A percentile compares a stretch with the other conserved stretches of the same genome.
These are phyloP conservation scores for Boletus rex-veris DNA, from an alignment of 768 basidiomycete species.

Conservation along the genomic window DNA sequence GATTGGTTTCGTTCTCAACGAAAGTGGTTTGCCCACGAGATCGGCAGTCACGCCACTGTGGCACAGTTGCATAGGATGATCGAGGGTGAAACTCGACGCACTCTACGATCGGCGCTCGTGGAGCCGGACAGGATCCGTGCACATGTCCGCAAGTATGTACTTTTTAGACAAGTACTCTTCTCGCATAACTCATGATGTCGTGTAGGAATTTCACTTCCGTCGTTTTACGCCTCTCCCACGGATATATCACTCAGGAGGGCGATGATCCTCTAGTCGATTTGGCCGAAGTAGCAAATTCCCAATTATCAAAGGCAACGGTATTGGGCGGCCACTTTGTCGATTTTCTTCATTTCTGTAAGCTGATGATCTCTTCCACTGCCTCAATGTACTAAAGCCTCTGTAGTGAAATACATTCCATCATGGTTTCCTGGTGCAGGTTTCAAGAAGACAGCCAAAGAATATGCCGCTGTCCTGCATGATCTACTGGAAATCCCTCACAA, in stretches of 20 bases:
- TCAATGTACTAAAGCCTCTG: background rate
- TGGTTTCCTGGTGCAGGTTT: background rate
- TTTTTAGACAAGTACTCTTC: background rate
- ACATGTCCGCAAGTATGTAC: background rate
- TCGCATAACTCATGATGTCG: background rate
- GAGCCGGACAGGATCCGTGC: background rate
- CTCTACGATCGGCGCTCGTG: constrained; percentile 19
- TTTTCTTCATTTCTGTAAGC: background rate
- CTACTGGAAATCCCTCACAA: background rate
- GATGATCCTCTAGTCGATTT: background rate
- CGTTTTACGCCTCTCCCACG: background rate
- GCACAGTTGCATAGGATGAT: constrained; percentile 13
- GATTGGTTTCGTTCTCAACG: constrained; percentile 10
- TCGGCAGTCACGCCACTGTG: constrained; percentile 7
- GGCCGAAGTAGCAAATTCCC: background rate
- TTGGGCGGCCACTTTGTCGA: background rate
- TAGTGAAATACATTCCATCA: background rate
- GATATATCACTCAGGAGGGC: background rate
- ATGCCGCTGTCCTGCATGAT: background rate
- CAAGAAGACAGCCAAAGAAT: background rate
- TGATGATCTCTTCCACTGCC: background rate
- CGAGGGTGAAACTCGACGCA: constrained; percentile 10
- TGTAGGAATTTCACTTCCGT: background rate
- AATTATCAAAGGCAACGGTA: background rate
- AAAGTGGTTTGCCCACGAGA: constrained; percentile 14